Conservation (phyloP, 345 rosid genomes). For the Turritis glabra region DNA sequence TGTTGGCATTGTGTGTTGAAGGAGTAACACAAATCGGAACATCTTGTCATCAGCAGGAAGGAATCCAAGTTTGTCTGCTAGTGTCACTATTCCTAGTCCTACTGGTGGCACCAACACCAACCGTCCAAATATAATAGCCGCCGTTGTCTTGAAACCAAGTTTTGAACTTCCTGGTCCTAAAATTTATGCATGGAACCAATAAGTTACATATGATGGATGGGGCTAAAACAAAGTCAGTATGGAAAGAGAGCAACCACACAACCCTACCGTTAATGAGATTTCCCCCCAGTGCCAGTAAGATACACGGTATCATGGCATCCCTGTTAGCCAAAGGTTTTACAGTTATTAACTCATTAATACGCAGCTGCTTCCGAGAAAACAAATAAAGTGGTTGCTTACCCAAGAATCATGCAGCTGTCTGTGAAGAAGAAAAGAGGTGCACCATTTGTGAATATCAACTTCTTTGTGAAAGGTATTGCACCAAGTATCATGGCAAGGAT, state of each 20-base stretch:
- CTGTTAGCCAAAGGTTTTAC: slow-evolving; percentile 43
- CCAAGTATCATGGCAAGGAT: slow-evolving; percentile 90
- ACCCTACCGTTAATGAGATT: slow-evolving; percentile 88
- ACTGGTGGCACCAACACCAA: slow-evolving; percentile 83
- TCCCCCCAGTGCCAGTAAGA: slow-evolving; percentile 92
- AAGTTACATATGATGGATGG: neutral
- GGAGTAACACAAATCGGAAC: slow-evolving; percentile 89
- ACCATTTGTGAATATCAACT: slow-evolving; percentile 75
- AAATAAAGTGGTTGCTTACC: slow-evolving; percentile 51
- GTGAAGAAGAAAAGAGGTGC: slow-evolving; percentile 97
- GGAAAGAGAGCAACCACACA: slow-evolving; percentile 6
- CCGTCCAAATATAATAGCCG: slow-evolving; percentile 77
- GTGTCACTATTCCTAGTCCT: slow-evolving; percentile 85
- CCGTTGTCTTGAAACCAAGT: slow-evolving; percentile 90
- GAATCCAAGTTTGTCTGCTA: slow-evolving; percentile 98
- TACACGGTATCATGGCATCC: slow-evolving; percentile 99
- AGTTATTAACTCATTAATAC: neutral
- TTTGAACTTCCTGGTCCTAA: slow-evolving; percentile 97
- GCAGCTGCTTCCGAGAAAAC: slow-evolving; percentile 1
- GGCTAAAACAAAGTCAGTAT: neutral
- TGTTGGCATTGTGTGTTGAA: slow-evolving; percentile 98
- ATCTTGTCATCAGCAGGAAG: slow-evolving; percentile 90
- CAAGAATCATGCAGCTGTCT: slow-evolving; percentile 95
- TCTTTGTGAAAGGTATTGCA: slow-evolving; percentile 68
- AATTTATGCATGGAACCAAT: slow-evolving; percentile 21